Percentiles rank a stretch among this genome's conserved stretches.
Evolutionary conservation across 1,284 basidiomycete genomes (phyloP).

Genomic region (Puccinia novopanici): DNA sequence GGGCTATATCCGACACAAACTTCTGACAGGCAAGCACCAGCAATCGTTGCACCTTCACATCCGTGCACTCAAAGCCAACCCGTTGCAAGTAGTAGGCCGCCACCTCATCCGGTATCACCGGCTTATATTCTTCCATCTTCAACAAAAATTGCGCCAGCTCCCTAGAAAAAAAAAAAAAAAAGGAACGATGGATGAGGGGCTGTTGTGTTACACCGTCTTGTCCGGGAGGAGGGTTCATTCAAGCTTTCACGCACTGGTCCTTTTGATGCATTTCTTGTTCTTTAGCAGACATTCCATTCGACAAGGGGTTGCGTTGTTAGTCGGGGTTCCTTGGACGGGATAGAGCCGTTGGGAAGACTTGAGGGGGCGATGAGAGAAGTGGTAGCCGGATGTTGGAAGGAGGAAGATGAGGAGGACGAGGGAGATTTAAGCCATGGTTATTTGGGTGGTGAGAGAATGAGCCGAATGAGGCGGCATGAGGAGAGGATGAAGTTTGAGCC

Average conservation of each 20-base stretch:
- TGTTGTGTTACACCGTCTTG: not conserved
- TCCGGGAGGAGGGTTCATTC: too few species aligned
- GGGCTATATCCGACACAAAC: slow-evolving; percentile 94
- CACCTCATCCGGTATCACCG: slow-evolving; percentile 96
- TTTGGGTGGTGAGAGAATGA: not conserved
- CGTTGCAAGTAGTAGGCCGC: slow-evolving; percentile 96
- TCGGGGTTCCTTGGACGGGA: not conserved
- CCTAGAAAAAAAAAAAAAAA: slow-evolving; percentile 58
- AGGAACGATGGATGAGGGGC: not conserved
- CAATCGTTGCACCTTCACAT: slow-evolving; percentile 85
- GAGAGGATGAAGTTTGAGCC: not conserved
- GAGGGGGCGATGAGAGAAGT: not conserved
- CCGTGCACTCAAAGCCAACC: slow-evolving; percentile 93
- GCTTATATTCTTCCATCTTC: slow-evolving; percentile 95
- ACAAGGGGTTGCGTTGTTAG: slow-evolving; percentile 5
- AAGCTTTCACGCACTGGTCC: slow-evolving; percentile 29
- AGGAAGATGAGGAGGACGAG: not conserved
- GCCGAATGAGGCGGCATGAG: not conserved
- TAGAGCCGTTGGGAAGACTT: not conserved
- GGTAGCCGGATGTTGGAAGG: not conserved
- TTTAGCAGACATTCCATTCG: slow-evolving; percentile 39
- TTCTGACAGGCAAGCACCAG: slow-evolving; percentile 95
- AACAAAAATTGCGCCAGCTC: slow-evolving; percentile 91
- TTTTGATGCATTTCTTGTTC: slow-evolving; percentile 50
- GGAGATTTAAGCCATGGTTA: not conserved